Conservation (phyloP, 768 basidiomycete genomes). For the Russula sp. region DNA sequence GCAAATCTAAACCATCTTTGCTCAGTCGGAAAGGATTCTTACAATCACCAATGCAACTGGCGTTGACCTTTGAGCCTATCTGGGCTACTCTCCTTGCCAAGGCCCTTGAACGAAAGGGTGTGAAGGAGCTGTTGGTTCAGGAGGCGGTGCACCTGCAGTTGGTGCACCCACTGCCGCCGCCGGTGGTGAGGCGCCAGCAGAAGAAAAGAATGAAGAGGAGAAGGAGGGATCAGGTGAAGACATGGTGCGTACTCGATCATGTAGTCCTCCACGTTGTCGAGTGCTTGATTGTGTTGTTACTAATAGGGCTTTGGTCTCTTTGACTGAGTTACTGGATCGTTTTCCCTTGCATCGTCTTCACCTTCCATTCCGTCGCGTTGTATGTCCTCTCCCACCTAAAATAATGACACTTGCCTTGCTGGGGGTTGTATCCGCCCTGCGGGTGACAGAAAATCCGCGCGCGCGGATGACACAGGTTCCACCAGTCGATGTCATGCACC, state of each 20-base stretch:
- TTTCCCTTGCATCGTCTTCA: slow-evolving; percentile 1
- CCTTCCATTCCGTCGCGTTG: slow-evolving; percentile 5
- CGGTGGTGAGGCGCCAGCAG: slow-evolving; percentile 59
- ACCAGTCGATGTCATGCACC: not conserved
- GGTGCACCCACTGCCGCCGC: slow-evolving; percentile 45
- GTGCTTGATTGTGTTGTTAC: slow-evolving; percentile 2
- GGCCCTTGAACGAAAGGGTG: slow-evolving; percentile 95
- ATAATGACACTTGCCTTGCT: not conserved
- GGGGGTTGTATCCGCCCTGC: not conserved
- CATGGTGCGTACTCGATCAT: slow-evolving; percentile 51
- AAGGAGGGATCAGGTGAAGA: slow-evolving; percentile 89
- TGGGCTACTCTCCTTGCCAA: slow-evolving; percentile 97
- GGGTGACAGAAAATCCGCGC: too few species aligned
- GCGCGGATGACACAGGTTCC: too few species aligned
- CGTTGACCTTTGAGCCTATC: slow-evolving; percentile 88
- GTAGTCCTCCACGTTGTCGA: not conserved
- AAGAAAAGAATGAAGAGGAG: slow-evolving; percentile 81
- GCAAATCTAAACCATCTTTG: slow-evolving; percentile 3
- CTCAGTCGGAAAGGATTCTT: slow-evolving; percentile 84
- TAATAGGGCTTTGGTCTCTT: slow-evolving; percentile 90
- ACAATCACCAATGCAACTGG: slow-evolving; percentile 78
- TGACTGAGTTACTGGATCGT: slow-evolving; percentile 48
- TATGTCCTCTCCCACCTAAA: slow-evolving; percentile 7
- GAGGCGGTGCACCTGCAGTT: slow-evolving; percentile 79
- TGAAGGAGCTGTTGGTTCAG: slow-evolving; percentile 95